Evolutionary conservation across 1,139 yeast genomes (phyloP).

Genomic region (Debaryomycetaceae sp.): DNA sequence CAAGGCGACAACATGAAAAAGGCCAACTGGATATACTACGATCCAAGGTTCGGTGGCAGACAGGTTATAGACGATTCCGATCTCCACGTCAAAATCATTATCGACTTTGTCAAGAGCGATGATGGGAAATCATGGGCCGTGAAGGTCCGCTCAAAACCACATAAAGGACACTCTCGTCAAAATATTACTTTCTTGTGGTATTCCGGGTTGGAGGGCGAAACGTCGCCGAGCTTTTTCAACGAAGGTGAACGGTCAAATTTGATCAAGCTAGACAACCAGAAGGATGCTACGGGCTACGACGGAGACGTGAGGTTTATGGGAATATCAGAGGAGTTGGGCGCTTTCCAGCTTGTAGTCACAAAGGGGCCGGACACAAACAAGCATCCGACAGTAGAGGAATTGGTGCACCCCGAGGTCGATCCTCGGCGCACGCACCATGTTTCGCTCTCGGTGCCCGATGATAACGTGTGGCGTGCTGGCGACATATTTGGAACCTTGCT

Average conservation of each 20-base stretch:
- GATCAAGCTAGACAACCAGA: conserved; percentile 20
- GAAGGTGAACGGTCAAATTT: conserved; percentile 17
- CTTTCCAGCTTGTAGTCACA: conserved; percentile 39
- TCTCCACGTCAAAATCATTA: conserved; percentile 49
- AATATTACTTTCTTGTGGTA: conserved; percentile 68
- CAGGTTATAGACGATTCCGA: conserved; percentile 64
- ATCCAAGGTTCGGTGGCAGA: conserved; percentile 80
- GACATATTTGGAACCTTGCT: conserved; percentile 64
- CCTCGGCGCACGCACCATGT: conserved; percentile 53
- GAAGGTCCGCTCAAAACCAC: conserved; percentile 53
- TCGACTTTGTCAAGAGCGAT: conserved; percentile 65
- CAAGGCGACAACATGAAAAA: conserved; percentile 60
- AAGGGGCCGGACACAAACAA: conserved; percentile 36
- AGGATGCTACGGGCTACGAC: conserved; percentile 18
- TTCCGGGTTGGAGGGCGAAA: conserved; percentile 55
- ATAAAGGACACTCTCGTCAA: conserved; percentile 33
- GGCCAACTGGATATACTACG: conserved; percentile 82
- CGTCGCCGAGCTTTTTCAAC: not conserved
- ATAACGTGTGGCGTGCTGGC: conserved; percentile 66
- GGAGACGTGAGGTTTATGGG: conserved; percentile 40
- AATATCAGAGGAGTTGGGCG: conserved; percentile 41
- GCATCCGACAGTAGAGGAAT: conserved; percentile 22
- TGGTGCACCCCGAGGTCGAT: conserved; percentile 31
- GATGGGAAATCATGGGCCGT: conserved; percentile 75
- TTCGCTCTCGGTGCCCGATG: conserved; percentile 63